Percentiles rank a stretch among this genome's conserved stretches.
Evolutionary conservation across 352 stramenopile genomes (phyloP).

Genomic region (Nothophytophthora sp.): DNA sequence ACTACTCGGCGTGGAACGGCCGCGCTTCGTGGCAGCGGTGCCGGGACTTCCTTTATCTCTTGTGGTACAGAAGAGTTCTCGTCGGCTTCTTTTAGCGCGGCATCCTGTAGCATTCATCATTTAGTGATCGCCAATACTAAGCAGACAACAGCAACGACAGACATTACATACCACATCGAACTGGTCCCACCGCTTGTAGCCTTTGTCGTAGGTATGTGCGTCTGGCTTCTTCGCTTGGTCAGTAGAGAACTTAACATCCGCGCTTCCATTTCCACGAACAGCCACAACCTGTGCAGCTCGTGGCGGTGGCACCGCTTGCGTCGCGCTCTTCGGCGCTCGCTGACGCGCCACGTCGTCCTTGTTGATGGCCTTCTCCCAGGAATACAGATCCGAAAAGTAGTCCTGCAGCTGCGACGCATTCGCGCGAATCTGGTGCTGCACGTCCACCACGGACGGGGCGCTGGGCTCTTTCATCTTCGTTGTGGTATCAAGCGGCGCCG

Average conservation of each 20-base stretch:
- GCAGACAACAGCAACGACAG: not conserved
- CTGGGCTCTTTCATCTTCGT: slow-evolving; percentile 19
- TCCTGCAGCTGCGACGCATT: slow-evolving; percentile 80
- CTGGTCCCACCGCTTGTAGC: slow-evolving; percentile 90
- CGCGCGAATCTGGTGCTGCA: slow-evolving; percentile 83
- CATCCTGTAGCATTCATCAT: slow-evolving; percentile 31
- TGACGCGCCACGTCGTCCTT: slow-evolving; percentile 52
- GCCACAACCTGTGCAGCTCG: slow-evolving; percentile 13
- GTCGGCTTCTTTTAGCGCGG: slow-evolving; percentile 47
- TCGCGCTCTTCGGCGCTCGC: slow-evolving; percentile 8
- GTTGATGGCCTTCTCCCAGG: slow-evolving; percentile 75
- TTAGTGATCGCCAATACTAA: not conserved
- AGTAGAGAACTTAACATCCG: not conserved
- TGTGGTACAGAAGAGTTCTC: slow-evolving; percentile 1
- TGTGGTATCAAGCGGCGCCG: slow-evolving; percentile 3
- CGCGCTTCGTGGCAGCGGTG: not conserved
- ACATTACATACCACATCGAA: slow-evolving; percentile 76
- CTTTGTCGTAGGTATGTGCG: slow-evolving; percentile 88
- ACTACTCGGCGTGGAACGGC: slow-evolving; percentile 2
- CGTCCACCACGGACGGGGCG: slow-evolving; percentile 40
- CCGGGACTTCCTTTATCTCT: not conserved
- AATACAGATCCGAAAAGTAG: slow-evolving; percentile 76
- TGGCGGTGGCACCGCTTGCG: slow-evolving; percentile 16
- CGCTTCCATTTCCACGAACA: not conserved
- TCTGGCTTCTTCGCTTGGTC: slow-evolving; percentile 33